Conservation (phyloP, 2,329 filamentous ascomycete species). For the Neopestalotiopsis sp. region DNA sequence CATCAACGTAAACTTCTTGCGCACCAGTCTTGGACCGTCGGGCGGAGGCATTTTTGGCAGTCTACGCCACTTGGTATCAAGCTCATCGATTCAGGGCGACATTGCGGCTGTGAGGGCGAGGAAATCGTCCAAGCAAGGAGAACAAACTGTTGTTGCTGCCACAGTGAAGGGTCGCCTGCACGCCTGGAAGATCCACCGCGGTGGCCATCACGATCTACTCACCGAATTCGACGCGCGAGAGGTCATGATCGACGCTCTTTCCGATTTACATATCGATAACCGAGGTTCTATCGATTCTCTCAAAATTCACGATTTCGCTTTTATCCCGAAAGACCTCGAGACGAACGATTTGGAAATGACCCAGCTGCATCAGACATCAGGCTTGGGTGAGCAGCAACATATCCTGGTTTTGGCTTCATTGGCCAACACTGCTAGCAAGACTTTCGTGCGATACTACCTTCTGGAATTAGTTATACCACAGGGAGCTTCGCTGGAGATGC, state of each 20-base stretch:
- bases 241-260: constrained; percentile 66
- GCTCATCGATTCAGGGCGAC: constrained; percentile 74
- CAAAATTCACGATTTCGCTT: constrained; percentile 81
- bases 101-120: constrained; percentile 82
- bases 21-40: constrained; percentile 60
- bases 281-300: constrained; percentile 64
- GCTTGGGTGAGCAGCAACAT: constrained; percentile 60
- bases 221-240: constrained; percentile 74
- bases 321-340: constrained; percentile 62
- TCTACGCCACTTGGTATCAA: constrained; percentile 76
- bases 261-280: constrained; percentile 55
- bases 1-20: constrained; percentile 79
- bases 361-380: constrained; percentile 55
- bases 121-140: constrained; percentile 73
- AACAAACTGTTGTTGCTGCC: constrained; percentile 82
- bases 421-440: constrained; percentile 54
- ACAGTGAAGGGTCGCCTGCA: constrained; percentile 81
- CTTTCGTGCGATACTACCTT: constrained; percentile 70
- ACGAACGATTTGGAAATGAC: constrained; percentile 56
- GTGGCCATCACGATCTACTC: constrained; percentile 79
- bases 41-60: constrained; percentile 78
- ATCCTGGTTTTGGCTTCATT: constrained; percentile 68
- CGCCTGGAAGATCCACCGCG: constrained; percentile 87
- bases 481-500: constrained; percentile 39
- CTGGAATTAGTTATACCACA: constrained; percentile 72